A percentile compares a stretch with the other conserved stretches of the same genome.
phyloP scores from a whole-genome alignment of 225 moss, liverwort and hornwort species.

The Physcomitrellopsis africana region DNA sequence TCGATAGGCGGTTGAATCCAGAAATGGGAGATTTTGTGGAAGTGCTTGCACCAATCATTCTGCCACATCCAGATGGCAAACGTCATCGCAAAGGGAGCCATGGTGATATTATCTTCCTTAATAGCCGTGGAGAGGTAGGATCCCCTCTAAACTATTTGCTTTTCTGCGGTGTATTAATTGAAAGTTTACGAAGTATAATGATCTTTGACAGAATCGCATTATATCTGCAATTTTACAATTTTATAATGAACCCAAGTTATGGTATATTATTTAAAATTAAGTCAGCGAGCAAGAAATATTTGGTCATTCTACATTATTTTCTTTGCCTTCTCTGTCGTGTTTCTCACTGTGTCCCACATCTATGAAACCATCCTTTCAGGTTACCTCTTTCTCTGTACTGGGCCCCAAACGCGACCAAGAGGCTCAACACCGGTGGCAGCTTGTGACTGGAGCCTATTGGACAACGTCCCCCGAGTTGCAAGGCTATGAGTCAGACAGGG shows the following conservation, averaged over 20 bases:
- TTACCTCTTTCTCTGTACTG: slow-evolving; percentile 78
- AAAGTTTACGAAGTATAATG: too few species aligned
- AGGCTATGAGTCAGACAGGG: slow-evolving; percentile 35
- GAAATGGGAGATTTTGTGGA: slow-evolving; percentile 58
- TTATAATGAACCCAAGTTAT: too few species aligned
- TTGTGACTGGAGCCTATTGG: slow-evolving; percentile 85
- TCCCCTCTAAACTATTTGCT: background rate
- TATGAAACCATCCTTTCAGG: slow-evolving; percentile 43
- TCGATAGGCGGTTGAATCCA: slow-evolving; percentile 58
- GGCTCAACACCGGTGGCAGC: slow-evolving; percentile 81
- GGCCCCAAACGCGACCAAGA: slow-evolving; percentile 64
- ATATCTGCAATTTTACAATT: too few species aligned
- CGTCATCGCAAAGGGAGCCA: slow-evolving; percentile 86
- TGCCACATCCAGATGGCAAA: slow-evolving; percentile 72
- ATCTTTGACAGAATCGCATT: too few species aligned
- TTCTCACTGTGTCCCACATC: background rate
- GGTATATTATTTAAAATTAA: background rate
- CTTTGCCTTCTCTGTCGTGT: background rate
- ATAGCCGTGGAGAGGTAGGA: slow-evolving; percentile 88
- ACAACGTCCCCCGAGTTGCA: slow-evolving; percentile 54
- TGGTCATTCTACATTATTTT: background rate
- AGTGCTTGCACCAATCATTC: slow-evolving; percentile 78
- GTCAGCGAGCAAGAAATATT: too few species aligned
- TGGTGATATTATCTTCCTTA: slow-evolving; percentile 94
- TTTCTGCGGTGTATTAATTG: background rate